Conservation (phyloP, 768 basidiomycete species). For the Chlorophyllum brunneum region DNA sequence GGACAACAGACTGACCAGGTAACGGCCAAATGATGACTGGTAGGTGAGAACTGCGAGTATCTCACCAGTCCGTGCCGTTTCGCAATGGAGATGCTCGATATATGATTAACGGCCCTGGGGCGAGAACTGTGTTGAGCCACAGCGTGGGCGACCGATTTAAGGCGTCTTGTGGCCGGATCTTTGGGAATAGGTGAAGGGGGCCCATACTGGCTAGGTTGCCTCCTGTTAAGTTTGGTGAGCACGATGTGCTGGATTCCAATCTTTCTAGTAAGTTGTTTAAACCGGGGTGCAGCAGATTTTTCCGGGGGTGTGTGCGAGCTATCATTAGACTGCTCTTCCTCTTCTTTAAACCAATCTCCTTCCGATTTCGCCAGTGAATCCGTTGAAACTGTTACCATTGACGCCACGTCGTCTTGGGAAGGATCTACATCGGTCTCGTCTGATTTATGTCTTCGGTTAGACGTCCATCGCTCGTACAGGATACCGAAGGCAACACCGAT, state of each 20-base stretch:
- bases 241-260: constrained; percentile 1
- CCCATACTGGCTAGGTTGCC: background rate
- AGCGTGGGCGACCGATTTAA: background rate
- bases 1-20: background rate
- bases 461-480: constrained; percentile 1
- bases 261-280: background rate
- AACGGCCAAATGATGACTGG: background rate
- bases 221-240: background rate
- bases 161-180: background rate
- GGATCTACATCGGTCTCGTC: background rate
- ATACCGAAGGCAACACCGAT: background rate
- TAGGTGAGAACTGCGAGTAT: background rate
- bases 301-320: background rate
- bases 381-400: background rate
- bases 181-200: background rate
- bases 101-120: background rate
- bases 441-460: background rate
- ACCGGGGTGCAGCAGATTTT: background rate
- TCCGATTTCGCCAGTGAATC: background rate
- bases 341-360: constrained; percentile 9
- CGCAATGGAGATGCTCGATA: background rate
- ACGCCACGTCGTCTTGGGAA: background rate
- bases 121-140: background rate
- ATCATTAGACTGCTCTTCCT: background rate
- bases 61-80: background rate